Conservation (phyloP, 768 basidiomycete genomes). For the Phlebiopsis gigantea region DNA sequence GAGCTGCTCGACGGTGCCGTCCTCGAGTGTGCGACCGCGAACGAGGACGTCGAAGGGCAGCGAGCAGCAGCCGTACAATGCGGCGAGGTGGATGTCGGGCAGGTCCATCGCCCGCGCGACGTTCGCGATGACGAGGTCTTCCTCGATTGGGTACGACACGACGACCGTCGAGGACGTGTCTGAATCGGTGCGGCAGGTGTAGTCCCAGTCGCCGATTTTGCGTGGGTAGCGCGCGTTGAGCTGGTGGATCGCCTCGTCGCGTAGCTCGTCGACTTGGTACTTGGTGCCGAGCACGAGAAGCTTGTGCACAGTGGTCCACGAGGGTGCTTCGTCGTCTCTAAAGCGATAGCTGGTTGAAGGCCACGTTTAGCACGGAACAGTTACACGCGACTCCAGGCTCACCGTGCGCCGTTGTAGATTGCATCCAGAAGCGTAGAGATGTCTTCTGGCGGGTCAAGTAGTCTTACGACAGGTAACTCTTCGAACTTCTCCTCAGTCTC, state of each 20-base stretch:
- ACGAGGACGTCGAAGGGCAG: conserved; percentile 8
- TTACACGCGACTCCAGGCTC: not conserved
- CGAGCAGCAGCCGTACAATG: conserved; percentile 11
- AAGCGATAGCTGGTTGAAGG: not conserved
- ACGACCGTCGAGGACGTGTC: conserved; percentile 7
- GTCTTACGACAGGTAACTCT: conserved; percentile 4
- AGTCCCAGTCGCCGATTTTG: conserved; percentile 6
- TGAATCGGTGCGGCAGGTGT: conserved; percentile 6
- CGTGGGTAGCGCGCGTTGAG: conserved; percentile 8
- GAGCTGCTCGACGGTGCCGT: not conserved
- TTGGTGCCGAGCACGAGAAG: conserved; percentile 7
- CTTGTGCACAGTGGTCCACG: not conserved
- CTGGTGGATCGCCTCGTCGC: conserved; percentile 9
- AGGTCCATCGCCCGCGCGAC: conserved; percentile 6
- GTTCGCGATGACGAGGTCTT: conserved; percentile 8
- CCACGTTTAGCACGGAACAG: not conserved
- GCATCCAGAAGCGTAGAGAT: conserved; percentile 2
- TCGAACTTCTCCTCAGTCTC: conserved; percentile 8
- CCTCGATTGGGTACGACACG: conserved; percentile 10
- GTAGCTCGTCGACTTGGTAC: conserved; percentile 10
- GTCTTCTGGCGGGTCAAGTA: conserved; percentile 1
- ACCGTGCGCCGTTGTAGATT: conserved; percentile 8
- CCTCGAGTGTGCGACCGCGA: not conserved
- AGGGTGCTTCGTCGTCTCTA: conserved; percentile 4
- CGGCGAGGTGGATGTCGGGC: conserved; percentile 8